phyloP scores from a whole-genome alignment of 768 basidiomycete species.

The Hypsizygus marmoreus region DNA sequence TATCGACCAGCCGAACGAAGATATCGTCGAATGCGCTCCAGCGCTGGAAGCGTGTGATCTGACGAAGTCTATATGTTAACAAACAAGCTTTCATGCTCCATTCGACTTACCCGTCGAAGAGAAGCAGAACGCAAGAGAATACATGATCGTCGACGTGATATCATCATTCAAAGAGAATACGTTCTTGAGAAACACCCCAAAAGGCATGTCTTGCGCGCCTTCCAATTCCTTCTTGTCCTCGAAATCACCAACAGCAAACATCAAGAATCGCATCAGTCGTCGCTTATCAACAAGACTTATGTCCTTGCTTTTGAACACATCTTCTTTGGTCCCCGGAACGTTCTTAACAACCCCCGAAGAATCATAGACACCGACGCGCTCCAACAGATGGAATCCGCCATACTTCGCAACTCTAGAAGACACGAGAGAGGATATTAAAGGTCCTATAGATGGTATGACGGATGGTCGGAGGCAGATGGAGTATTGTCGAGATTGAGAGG shows the following conservation, averaged over 20 bases:
- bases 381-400: conserved; percentile 86
- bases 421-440: conserved; percentile 77
- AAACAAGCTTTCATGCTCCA: neutral
- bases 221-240: conserved; percentile 61
- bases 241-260: conserved; percentile 78
- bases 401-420: conserved; percentile 87
- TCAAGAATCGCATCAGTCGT: conserved; percentile 88
- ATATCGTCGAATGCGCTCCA: conserved; percentile 73
- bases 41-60: conserved; percentile 70
- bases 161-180: conserved; percentile 63
- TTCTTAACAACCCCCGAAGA: conserved; percentile 46
- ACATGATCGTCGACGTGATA: conserved; percentile 64
- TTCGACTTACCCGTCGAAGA: conserved; percentile 53
- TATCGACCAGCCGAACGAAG: conserved; percentile 83
- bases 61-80: conserved; percentile 10
- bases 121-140: conserved; percentile 75
- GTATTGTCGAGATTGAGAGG: conserved; percentile 71
- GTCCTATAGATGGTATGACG: conserved; percentile 77
- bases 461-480: conserved; percentile 84
- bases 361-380: conserved; percentile 64
- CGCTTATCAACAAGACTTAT: conserved; percentile 84
- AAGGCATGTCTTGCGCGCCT: conserved; percentile 54
- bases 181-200: conserved; percentile 64
- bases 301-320: conserved; percentile 83
- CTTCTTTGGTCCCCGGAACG: conserved; percentile 91